Evolutionary conservation across 2,329 filamentous ascomycete genomes (phyloP).

Genomic region (Hypoxylon rubiginosum): DNA sequence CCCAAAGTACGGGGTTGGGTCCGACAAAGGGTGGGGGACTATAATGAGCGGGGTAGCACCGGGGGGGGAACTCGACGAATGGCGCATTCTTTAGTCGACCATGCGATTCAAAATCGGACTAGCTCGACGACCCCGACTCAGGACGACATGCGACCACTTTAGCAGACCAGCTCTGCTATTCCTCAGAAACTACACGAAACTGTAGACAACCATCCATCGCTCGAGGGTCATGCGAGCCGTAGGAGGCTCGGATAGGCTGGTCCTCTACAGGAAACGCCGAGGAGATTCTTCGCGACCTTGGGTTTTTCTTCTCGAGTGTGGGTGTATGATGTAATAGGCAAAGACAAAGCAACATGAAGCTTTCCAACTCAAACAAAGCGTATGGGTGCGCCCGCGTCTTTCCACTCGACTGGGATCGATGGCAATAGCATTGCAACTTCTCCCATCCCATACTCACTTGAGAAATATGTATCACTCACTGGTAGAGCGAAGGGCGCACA

Average conservation of each 20-base stretch:
- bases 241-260: background rate
- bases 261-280: background rate
- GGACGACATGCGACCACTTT: constrained; percentile 39
- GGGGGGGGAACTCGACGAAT: constrained; percentile 37
- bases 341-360: constrained; percentile 27
- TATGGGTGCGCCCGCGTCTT: constrained; percentile 12
- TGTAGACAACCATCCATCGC: constrained; percentile 10
- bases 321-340: constrained; percentile 31
- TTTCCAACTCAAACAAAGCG: constrained; percentile 21
- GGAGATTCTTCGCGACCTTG: background rate
- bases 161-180: constrained; percentile 16
- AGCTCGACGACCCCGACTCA: constrained; percentile 36
- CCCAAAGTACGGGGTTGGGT: constrained; percentile 22
- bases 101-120: constrained; percentile 40
- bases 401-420: constrained; percentile 25
- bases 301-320: background rate
- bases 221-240: constrained; percentile 11
- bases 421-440: constrained; percentile 6
- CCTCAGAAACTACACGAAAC: constrained; percentile 7
- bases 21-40: constrained; percentile 28
- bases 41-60: constrained; percentile 40
- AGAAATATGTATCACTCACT: background rate
- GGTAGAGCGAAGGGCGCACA: background rate
- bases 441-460: constrained; percentile 11
- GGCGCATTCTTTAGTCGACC: constrained; percentile 36